These are phyloP conservation scores for Polyporus arcularius DNA, from an alignment of 768 basidiomycete genomes.

Conservation along the genomic window DNA sequence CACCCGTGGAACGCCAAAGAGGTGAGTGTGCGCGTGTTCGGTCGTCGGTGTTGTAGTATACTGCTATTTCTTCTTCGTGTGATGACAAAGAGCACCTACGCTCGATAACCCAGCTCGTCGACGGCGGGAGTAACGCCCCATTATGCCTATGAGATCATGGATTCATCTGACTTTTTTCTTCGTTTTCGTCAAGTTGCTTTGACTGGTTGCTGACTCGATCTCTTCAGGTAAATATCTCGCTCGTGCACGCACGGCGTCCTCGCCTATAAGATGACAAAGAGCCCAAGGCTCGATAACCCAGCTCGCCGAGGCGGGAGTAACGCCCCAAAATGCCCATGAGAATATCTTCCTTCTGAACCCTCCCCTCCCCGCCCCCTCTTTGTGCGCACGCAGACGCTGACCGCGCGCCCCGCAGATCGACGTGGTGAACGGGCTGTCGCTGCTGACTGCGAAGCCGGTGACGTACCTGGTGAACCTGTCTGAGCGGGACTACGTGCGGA, in stretches of 20 bases:
- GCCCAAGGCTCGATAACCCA: conserved; percentile 84
- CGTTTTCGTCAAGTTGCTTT: conserved; percentile 31
- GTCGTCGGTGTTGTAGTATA: not conserved
- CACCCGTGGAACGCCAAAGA: conserved; percentile 96
- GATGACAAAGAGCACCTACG: conserved; percentile 52
- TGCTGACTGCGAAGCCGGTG: conserved; percentile 95
- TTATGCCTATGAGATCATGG: conserved; percentile 38
- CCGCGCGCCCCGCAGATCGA: conserved; percentile 62
- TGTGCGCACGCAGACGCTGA: not conserved
- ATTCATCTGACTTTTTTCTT: conserved; percentile 24
- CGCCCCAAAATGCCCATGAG: conserved; percentile 76
- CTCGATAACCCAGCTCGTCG: conserved; percentile 60
- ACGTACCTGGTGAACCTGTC: conserved; percentile 98
- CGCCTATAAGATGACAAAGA: conserved; percentile 71
- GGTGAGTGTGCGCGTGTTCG: conserved; percentile 47
- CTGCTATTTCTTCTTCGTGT: conserved; percentile 8
- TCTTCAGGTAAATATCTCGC: conserved; percentile 26
- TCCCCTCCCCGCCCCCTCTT: not conserved
- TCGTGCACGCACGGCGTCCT: not conserved
- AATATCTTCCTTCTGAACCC: conserved; percentile 41
- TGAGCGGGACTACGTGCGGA: conserved; percentile 91
- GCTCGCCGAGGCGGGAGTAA: conserved; percentile 96
- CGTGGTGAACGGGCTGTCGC: conserved; percentile 82
- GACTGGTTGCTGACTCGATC: conserved; percentile 11
- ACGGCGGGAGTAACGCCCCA: conserved; percentile 48